Evolutionary conservation across 2,329 filamentous ascomycete genomes (phyloP), one percentile per base, ranked within the genome.

Genomic region (Fusarium domesticum): DNA sequence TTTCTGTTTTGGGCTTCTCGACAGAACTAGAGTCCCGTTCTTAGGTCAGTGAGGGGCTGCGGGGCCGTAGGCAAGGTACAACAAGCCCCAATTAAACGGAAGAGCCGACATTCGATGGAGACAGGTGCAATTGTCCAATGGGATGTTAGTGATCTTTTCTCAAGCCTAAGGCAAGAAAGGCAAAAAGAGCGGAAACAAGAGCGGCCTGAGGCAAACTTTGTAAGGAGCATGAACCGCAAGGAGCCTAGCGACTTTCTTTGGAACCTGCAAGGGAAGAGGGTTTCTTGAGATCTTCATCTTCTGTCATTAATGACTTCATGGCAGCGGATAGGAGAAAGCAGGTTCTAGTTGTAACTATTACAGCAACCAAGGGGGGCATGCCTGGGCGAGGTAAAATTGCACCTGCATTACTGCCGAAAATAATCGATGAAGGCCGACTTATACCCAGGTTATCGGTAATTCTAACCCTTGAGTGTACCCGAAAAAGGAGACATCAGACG

Each of bases 201-300:
- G 20, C 10, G 23, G 23, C 23, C 23, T 28, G 23, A 28, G 23
- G 23, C 23, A 28, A 8, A 12, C 10, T 28, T 28, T 28, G 37
- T 18, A 39, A 30, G 33, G 16, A 35, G 32, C 15, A 32, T 28
- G 23, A 46, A 33, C 39, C 43, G 43, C 44, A 36, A 54, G 39
- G 44, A 52, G 30, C 43, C 34, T 18, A 46, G 34, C 14, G 32
- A 36, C 39, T 43, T 34, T 51, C 43, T 43, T 38, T 37, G 18
- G 45, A 51, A 45, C 39, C 47, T 54, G 51, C 48, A 54, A 54
- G 41, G 44, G 42, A 42, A 50, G 45, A 51, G 31, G 37, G 45
- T 43, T 39, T 42, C 23, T 6, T 11, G 23, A 19, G 51, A 54
- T 54, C 51, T 49, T 43, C 44, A 32, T 18, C 31, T 39, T 30